Conservation (phyloP, 2,329 filamentous ascomycete species). For the Penicillium decumbens region DNA sequence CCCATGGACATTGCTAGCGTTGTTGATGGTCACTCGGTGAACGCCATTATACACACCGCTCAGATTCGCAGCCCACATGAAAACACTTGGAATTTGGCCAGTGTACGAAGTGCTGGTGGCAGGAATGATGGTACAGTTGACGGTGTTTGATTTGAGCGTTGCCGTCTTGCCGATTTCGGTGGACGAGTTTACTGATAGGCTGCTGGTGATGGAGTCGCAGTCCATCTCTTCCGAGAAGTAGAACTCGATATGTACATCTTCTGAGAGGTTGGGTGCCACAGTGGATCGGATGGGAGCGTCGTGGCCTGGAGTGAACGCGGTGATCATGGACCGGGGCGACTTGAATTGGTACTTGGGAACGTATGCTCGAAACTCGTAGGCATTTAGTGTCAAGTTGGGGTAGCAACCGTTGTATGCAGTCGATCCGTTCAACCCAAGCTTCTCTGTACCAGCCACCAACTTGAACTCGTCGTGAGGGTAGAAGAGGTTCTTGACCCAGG, state of each 20-base stretch:
- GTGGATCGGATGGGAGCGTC: slow-evolving; percentile 53
- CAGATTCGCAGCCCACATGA: slow-evolving; percentile 51
- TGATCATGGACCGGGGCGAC: slow-evolving; percentile 53
- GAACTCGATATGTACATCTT: slow-evolving; percentile 47
- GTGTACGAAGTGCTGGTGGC: slow-evolving; percentile 37
- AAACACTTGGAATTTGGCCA: slow-evolving; percentile 52
- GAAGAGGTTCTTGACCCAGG: slow-evolving; percentile 59
- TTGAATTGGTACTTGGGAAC: slow-evolving; percentile 51
- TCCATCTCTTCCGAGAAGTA: slow-evolving; percentile 59
- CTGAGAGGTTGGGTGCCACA: slow-evolving; percentile 37
- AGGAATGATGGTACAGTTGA: slow-evolving; percentile 44
- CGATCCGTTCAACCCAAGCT: slow-evolving; percentile 47
- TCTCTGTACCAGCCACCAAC: slow-evolving; percentile 44
- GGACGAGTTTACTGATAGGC: slow-evolving; percentile 51
- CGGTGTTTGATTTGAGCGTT: slow-evolving; percentile 41
- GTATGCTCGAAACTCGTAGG: slow-evolving; percentile 58
- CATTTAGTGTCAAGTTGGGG: slow-evolving; percentile 48
- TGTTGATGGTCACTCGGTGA: slow-evolving; percentile 55
- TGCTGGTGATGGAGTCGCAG: slow-evolving; percentile 50
- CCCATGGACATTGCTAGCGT: slow-evolving; percentile 44
- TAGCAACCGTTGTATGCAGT: slow-evolving; percentile 53
- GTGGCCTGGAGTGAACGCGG: slow-evolving; percentile 57
- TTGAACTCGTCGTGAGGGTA: slow-evolving; percentile 55
- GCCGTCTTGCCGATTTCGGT: slow-evolving; percentile 47
- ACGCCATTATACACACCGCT: slow-evolving; percentile 57